phyloP scores from a whole-genome alignment of 2,329 filamentous ascomycete species.

The Verticillium isaacii region DNA sequence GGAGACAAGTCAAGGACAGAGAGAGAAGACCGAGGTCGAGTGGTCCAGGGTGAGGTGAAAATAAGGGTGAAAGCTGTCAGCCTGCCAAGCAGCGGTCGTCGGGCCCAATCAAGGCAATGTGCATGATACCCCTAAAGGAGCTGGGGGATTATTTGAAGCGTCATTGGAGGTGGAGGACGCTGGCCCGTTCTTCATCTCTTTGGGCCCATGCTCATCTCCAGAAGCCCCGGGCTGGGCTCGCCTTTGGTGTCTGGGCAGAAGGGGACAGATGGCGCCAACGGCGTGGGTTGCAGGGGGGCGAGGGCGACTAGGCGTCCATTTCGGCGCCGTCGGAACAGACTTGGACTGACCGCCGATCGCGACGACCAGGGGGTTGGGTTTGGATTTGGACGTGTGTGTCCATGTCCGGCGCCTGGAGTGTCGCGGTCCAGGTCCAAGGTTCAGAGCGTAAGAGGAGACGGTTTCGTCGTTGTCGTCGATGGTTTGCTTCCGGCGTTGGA shows the following conservation, averaged over 20 bases:
- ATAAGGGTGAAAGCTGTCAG: not conserved
- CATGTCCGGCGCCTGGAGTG: too few species aligned
- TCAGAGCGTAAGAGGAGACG: not conserved
- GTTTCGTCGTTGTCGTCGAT: not conserved
- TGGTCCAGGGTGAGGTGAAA: not conserved
- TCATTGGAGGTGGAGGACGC: not conserved
- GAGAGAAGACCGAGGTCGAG: not conserved
- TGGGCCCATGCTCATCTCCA: not conserved
- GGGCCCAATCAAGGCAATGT: not conserved
- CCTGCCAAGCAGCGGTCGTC: not conserved
- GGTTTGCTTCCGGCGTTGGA: not conserved
- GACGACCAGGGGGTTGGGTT: not conserved
- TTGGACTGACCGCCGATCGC: not conserved
- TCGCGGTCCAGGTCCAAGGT: not conserved
- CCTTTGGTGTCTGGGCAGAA: not conserved
- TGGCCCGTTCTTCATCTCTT: not conserved
- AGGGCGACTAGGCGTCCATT: not conserved
- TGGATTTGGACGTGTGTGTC: not conserved
- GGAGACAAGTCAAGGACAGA: not conserved
- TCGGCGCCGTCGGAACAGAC: not conserved
- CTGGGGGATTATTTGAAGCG: not conserved
- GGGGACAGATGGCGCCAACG: not conserved
- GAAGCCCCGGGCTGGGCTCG: not conserved
- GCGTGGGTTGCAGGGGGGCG: not conserved
- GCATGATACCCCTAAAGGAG: not conserved